Conservation (phyloP, 345 rosid genomes). For the Populus euphratica region DNA sequence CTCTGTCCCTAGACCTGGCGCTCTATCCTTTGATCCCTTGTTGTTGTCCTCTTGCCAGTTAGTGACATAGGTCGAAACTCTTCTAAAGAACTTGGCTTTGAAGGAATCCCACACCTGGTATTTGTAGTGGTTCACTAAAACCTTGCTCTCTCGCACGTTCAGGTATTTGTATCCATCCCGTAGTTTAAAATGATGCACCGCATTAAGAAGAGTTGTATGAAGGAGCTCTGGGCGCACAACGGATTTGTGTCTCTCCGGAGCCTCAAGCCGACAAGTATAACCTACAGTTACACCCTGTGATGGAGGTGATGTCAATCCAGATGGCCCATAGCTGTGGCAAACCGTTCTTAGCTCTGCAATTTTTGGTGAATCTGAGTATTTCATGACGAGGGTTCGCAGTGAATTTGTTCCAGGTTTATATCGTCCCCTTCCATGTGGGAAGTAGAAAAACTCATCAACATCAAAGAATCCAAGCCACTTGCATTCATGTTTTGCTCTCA, state of each 20-base stretch:
- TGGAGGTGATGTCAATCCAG: constrained; percentile 70
- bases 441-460: constrained; percentile 91
- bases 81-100: constrained; percentile 78
- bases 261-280: constrained; percentile 82
- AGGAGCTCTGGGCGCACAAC: constrained; percentile 62
- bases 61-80: constrained; percentile 91
- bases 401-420: constrained; percentile 53
- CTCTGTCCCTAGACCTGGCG: constrained; percentile 89
- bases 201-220: constrained; percentile 65
- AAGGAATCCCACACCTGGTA: constrained; percentile 96
- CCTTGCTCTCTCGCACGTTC: constrained; percentile 65
- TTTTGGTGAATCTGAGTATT: constrained; percentile 51
- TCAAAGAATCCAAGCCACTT: constrained; percentile 93
- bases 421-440: constrained; percentile 40
- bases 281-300: constrained; percentile 76
- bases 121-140: constrained; percentile 83
- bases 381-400: constrained; percentile 53
- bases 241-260: constrained; percentile 89
- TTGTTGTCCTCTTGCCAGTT: constrained; percentile 93
- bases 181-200: constrained; percentile 80
- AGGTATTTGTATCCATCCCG: constrained; percentile 50
- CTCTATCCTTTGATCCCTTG: constrained; percentile 89
- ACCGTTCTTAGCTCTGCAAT: constrained; percentile 75
- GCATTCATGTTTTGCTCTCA: constrained; percentile 75
- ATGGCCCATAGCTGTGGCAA: constrained; percentile 93